Conservation (phyloP, 1,284 basidiomycete genomes). For the Stereum hirsutum region DNA sequence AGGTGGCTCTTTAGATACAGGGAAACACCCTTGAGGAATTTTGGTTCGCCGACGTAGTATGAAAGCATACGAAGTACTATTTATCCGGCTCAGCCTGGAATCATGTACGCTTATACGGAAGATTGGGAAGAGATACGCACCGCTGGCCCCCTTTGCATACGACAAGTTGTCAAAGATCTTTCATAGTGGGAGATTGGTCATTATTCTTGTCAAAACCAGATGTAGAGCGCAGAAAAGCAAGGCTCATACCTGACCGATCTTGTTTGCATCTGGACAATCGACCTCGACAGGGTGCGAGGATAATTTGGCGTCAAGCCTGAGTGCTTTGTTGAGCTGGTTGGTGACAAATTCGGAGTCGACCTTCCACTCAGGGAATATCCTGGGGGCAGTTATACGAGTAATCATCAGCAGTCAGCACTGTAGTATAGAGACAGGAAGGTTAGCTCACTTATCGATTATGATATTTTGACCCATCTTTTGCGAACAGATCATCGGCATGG, state of each 20-base stretch:
- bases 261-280: slow-evolving; percentile 79
- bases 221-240: background rate
- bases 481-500: no score
- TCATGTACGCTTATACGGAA: no score
- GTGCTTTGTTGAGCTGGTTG: slow-evolving; percentile 51
- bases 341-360: slow-evolving; percentile 63
- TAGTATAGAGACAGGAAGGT: no score
- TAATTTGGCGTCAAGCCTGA: slow-evolving; percentile 80
- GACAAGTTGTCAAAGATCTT: slow-evolving; percentile 84
- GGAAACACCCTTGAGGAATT: slow-evolving; percentile 82
- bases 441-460: no score
- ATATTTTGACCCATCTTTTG: no score
- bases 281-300: slow-evolving; percentile 97
- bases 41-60: slow-evolving; percentile 83
- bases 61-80: slow-evolving; percentile 90
- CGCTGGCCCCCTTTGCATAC: slow-evolving; percentile 82
- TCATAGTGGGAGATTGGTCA: no score
- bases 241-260: slow-evolving; percentile 63
- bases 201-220: no score
- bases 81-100: no score
- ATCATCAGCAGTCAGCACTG: no score
- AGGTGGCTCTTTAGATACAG: slow-evolving; percentile 86
- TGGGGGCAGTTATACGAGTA: no score
- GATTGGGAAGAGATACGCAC: no score
- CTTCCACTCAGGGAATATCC: slow-evolving; percentile 74